Evolutionary conservation across 805 yeast species (phyloP).

Genomic region (Ogataea polymorpha): DNA sequence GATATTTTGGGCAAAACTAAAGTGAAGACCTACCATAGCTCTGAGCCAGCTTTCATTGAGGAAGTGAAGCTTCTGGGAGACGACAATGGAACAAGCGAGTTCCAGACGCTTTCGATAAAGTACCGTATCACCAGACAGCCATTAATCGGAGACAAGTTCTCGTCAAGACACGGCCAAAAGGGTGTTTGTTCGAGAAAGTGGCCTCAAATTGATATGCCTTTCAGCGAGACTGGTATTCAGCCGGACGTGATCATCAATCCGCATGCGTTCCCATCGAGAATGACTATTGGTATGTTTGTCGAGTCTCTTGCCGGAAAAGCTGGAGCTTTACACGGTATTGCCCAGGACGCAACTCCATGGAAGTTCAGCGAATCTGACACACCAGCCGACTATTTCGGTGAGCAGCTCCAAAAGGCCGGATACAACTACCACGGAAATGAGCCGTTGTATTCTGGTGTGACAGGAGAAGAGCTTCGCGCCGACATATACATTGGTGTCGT

Average conservation of each 20-base stretch:
- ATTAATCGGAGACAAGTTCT: constrained; percentile 94
- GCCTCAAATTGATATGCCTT: constrained; percentile 97
- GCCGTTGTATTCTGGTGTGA: constrained; percentile 98
- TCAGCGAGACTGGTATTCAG: constrained; percentile 92
- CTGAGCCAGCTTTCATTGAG: constrained; percentile 92
- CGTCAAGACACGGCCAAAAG: constrained; percentile 97
- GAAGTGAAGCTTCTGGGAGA: constrained; percentile 92
- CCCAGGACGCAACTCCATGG: constrained; percentile 98
- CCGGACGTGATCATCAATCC: constrained; percentile 98
- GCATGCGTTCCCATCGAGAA: constrained; percentile 99
- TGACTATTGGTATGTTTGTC: constrained; percentile 99
- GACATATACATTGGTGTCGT: constrained; percentile 97
- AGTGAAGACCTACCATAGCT: constrained; percentile 87
- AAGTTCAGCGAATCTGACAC: constrained; percentile 85
- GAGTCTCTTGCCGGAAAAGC: constrained; percentile 98
- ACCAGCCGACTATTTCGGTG: constrained; percentile 97
- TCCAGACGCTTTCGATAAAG: constrained; percentile 83
- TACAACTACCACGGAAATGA: constrained; percentile 98
- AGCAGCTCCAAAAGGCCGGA: constrained; percentile 82
- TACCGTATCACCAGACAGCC: constrained; percentile 90
- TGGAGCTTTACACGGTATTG: constrained; percentile 95
- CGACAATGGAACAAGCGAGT: constrained; percentile 71
- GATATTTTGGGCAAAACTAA: constrained; percentile 88
- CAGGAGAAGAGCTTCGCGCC: constrained; percentile 95
- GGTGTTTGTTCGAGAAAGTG: constrained; percentile 98